Percentiles rank a stretch among this genome's conserved stretches.
Evolutionary conservation across 2,329 filamentous ascomycete genomes (phyloP).

Genomic region (Penicillium polonicum): DNA sequence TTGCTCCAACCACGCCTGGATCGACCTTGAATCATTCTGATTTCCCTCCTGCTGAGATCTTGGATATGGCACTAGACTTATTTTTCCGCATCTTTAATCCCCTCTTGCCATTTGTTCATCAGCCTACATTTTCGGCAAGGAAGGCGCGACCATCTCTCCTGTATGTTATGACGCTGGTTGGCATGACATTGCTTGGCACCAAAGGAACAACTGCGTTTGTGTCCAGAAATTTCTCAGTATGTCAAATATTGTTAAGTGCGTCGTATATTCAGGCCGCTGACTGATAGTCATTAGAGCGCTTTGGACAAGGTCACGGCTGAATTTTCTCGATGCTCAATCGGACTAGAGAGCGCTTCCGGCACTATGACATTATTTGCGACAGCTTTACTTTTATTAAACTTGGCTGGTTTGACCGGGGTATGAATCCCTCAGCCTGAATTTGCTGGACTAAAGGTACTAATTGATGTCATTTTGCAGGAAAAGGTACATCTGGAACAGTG

Average conservation of each 20-base stretch:
- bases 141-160: constrained; percentile 49
- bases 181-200: constrained; percentile 53
- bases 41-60: constrained; percentile 53
- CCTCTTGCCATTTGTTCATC: constrained; percentile 54
- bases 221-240: constrained; percentile 45
- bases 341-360: constrained; percentile 40
- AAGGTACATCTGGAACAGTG: constrained; percentile 48
- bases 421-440: neutral
- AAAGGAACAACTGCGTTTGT: constrained; percentile 53
- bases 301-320: constrained; percentile 45
- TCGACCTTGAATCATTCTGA: constrained; percentile 29
- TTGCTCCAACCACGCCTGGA: constrained; percentile 22
- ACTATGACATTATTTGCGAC: constrained; percentile 51
- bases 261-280: neutral
- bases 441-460: constrained; percentile 7
- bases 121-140: constrained; percentile 53
- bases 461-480: constrained; percentile 28
- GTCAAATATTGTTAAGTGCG: neutral
- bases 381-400: constrained; percentile 49
- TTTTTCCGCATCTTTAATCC: constrained; percentile 56
- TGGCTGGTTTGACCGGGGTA: constrained; percentile 17
- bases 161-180: constrained; percentile 55
- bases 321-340: constrained; percentile 44
- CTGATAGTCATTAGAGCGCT: constrained; percentile 23
- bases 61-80: constrained; percentile 55